Evolutionary conservation across 2,329 filamentous ascomycete genomes (phyloP).

Genomic region (Furcasterigmium furcatum): DNA sequence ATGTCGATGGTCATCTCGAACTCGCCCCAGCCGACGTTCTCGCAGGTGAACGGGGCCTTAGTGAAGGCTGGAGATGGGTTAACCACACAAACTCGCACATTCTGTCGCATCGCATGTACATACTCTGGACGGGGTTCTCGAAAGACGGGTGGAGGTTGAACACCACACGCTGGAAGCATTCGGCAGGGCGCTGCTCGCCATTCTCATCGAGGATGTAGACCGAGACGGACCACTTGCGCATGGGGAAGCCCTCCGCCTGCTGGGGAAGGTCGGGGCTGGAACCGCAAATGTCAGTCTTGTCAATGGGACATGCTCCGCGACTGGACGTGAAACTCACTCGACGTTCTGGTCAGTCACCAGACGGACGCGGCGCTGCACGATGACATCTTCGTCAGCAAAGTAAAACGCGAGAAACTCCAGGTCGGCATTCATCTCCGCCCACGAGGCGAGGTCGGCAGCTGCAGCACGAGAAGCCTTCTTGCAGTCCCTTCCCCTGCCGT

Average conservation of each 20-base stretch:
- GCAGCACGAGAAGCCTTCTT: too few species aligned
- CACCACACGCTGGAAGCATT: slow-evolving; percentile 84
- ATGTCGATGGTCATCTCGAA: slow-evolving; percentile 92
- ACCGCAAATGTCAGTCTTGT: slow-evolving; percentile 13
- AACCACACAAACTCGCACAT: too few species aligned
- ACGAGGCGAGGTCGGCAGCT: too few species aligned
- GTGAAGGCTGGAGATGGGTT: slow-evolving; percentile 54
- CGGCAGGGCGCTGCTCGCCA: slow-evolving; percentile 79
- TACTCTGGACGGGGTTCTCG: slow-evolving; percentile 81
- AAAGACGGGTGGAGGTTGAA: slow-evolving; percentile 96
- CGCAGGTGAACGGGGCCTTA: slow-evolving; percentile 81
- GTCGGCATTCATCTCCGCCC: too few species aligned
- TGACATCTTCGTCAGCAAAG: too few species aligned
- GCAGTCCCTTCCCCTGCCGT: too few species aligned
- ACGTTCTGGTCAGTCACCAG: slow-evolving; percentile 88
- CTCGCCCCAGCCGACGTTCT: slow-evolving; percentile 97
- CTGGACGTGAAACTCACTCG: slow-evolving; percentile 54
- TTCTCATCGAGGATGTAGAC: slow-evolving; percentile 82
- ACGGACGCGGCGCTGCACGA: slow-evolving; percentile 79
- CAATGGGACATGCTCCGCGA: not conserved
- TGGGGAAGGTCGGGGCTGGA: slow-evolving; percentile 69
- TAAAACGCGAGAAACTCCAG: too few species aligned
- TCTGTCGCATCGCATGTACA: slow-evolving; percentile 21
- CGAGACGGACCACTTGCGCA: slow-evolving; percentile 88
- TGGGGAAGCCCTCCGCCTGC: slow-evolving; percentile 82